phyloP scores from a whole-genome alignment of 257 asterid genomes.

The Anisodus tanguticus region DNA sequence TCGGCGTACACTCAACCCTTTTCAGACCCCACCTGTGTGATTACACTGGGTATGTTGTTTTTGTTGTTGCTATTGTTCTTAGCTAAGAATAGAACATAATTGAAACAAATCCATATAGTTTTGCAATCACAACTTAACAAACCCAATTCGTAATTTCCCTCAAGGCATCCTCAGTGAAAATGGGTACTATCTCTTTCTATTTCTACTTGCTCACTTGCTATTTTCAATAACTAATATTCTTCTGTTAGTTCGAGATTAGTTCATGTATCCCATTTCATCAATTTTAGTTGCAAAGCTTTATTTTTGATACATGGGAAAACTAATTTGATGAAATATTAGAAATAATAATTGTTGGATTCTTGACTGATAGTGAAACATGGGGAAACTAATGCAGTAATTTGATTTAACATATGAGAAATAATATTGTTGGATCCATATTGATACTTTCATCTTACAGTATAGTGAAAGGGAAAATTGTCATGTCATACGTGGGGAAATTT shows the following conservation, averaged over 20 bases:
- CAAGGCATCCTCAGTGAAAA: conserved; percentile 95
- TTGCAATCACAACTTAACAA: conserved; percentile 37
- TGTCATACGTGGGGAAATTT: background rate
- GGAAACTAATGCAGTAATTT: background rate
- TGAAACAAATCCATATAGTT: background rate
- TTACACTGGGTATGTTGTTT: no score
- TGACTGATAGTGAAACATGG: background rate
- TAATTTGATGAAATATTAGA: background rate
- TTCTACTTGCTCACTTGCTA: background rate
- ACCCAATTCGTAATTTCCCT: conserved; percentile 64
- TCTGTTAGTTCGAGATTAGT: background rate
- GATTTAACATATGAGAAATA: background rate
- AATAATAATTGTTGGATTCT: background rate
- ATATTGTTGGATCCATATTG: background rate
- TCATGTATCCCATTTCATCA: background rate
- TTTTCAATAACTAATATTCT: background rate
- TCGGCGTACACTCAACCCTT: no score
- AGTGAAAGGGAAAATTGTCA: background rate
- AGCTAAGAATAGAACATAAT: background rate
- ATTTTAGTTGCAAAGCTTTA: background rate
- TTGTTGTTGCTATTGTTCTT: background rate
- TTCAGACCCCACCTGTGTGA: no score
- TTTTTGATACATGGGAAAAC: background rate
- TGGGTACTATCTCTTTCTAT: conserved; percentile 57
- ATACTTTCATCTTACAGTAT: background rate